phyloP scores from a whole-genome alignment of 2,329 filamentous ascomycete species.

The Arthrobotrys musiformis region DNA sequence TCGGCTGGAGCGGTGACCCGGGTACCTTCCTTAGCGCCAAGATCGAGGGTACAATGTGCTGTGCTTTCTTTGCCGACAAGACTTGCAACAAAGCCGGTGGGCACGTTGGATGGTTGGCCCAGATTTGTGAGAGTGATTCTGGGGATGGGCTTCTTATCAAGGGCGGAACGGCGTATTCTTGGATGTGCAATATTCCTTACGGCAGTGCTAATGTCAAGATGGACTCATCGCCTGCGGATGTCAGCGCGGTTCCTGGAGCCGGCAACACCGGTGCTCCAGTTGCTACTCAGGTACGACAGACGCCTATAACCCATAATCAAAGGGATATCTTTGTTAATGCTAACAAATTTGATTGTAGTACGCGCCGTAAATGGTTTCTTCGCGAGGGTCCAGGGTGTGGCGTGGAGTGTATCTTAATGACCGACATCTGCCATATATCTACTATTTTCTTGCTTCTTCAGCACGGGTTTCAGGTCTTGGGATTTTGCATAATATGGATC shows the following conservation, averaged over 20 bases:
- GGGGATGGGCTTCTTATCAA: conserved; percentile 38
- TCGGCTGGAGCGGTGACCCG: conserved; percentile 52
- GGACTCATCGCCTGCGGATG: conserved; percentile 27
- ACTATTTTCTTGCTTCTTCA: conserved; percentile 26
- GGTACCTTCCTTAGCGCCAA: conserved; percentile 51
- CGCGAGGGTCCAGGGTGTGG: background rate
- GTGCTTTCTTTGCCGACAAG: conserved; percentile 45
- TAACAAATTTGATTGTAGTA: conserved; percentile 24
- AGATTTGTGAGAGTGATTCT: conserved; percentile 32
- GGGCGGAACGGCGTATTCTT: conserved; percentile 31
- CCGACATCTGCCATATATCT: conserved; percentile 10
- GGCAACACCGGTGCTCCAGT: conserved; percentile 17
- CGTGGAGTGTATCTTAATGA: conserved; percentile 14
- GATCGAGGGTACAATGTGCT: conserved; percentile 51
- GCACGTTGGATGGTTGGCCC: conserved; percentile 42
- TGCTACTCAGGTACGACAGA: conserved; percentile 46
- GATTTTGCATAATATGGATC: conserved; percentile 12
- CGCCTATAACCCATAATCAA: background rate
- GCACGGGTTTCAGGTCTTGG: conserved; percentile 17
- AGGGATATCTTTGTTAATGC: background rate
- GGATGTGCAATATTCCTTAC: conserved; percentile 52
- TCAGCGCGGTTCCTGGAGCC: conserved; percentile 22
- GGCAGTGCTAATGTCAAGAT: conserved; percentile 48
- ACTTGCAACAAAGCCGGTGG: conserved; percentile 47
- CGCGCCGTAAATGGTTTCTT: conserved; percentile 24